Evolutionary conservation across 352 stramenopile genomes (phyloP).

Genomic region (Globisporangium paddicum): DNA sequence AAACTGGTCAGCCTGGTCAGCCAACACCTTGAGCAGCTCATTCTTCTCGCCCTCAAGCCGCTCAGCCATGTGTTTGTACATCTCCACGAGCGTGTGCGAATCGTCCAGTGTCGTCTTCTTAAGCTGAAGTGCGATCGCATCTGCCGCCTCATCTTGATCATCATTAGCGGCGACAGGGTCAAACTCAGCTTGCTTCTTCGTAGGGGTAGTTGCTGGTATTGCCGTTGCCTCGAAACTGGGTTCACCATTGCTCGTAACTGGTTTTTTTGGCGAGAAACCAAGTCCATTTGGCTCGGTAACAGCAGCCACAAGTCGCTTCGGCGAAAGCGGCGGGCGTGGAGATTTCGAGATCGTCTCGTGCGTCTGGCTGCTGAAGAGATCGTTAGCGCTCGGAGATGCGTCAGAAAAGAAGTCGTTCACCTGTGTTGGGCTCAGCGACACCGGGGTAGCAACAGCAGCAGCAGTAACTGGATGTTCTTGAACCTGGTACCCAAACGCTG

Average conservation of each 20-base stretch:
- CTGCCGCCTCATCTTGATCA: constrained; percentile 1
- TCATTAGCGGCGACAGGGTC: constrained; percentile 6
- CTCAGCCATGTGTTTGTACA: constrained; percentile 83
- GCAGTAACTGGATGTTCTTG: background rate
- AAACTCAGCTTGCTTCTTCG: constrained; percentile 1
- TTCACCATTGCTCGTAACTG: constrained; percentile 6
- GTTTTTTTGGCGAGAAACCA: background rate
- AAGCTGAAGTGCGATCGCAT: constrained; percentile 1
- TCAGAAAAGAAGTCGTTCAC: constrained; percentile 31
- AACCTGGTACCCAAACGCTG: constrained; percentile 1
- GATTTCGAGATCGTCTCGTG: background rate
- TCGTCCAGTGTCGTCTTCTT: constrained; percentile 47
- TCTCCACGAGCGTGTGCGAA: constrained; percentile 58
- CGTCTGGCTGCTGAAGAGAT: constrained; percentile 27
- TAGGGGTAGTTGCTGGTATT: background rate
- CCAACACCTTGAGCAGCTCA: constrained; percentile 64
- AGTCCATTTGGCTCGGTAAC: background rate
- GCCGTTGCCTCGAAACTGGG: constrained; percentile 22
- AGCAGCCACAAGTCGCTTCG: background rate
- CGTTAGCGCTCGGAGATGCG: constrained; percentile 25
- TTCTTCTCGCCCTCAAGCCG: constrained; percentile 73
- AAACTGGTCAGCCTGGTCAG: constrained; percentile 67
- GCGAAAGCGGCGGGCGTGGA: background rate
- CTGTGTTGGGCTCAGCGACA: constrained; percentile 16
- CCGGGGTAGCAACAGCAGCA: background rate